Evolutionary conservation across 768 basidiomycete genomes (phyloP), one percentile per base, ranked within the genome.

Genomic region (Phaeotremella skinneri): DNA sequence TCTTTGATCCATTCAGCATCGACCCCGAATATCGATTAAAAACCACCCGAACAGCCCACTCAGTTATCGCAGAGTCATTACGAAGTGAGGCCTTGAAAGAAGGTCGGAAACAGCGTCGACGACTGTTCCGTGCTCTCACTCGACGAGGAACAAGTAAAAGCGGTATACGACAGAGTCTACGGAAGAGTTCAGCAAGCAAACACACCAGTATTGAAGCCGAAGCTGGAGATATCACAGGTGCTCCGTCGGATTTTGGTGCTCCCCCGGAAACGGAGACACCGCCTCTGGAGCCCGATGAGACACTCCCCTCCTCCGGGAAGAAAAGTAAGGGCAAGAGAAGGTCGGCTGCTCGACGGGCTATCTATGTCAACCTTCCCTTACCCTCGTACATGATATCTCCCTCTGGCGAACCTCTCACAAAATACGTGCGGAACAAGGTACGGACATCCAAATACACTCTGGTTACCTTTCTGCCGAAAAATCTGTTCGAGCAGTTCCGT

Each of bases 391-490:
- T 91, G 76, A 76, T 87, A 39, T 85, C 87, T 69, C 76, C 80
- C 2, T 72, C 84, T 49, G 90, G 89, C n/a, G 88, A 93, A 58
- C 91, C 90, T 0, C 78, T 83, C 53, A 84, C 79, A 37, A 83
- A 84, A n/a, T 97, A 92, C 77, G 83, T 84, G 29, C 81, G 93
- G 69, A 97, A 96, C 76, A 97, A 96, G 83, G 91, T 97, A 63
- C 82, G 88, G 72, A 96, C 93, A 39, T 89, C 87, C 65, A 94
- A 93, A 78, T 98, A 97, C 78, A 94, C 91, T 26, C 76, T 90
- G 49, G 49, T 96, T 50, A 89, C 91, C 0, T 98, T 97, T 73
- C 67, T 98, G 43, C 93, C 93, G 9, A 92, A 90, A 82, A 96
- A 97, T 75, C 78, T 98, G 64, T 90, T 85, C 65, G 91, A 97